Conservation (phyloP, 768 basidiomycete species). For the Tylopilus rubrobrunneus region DNA sequence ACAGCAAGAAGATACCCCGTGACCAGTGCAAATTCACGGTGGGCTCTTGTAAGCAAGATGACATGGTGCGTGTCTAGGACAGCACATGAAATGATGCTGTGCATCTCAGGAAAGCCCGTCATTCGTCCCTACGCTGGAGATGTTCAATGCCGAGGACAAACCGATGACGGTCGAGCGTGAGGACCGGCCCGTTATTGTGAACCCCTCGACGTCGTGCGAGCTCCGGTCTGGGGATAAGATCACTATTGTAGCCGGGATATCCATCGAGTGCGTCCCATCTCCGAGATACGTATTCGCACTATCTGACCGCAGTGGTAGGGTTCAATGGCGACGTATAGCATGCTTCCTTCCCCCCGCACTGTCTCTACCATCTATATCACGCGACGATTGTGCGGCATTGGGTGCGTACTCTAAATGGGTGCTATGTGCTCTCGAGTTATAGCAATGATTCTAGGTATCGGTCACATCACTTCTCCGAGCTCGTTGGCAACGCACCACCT, state of each 20-base stretch:
- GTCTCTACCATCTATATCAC: conserved; percentile 34
- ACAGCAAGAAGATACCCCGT: conserved; percentile 61
- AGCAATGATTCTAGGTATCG: conserved; percentile 40
- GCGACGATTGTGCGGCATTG: conserved; percentile 45
- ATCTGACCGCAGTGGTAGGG: conserved; percentile 30
- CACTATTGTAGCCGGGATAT: conserved; percentile 39
- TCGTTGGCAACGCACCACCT: conserved; percentile 63
- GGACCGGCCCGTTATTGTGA: conserved; percentile 31
- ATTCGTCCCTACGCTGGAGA: conserved; percentile 44
- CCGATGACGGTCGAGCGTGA: conserved; percentile 39
- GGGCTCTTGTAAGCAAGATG: conserved; percentile 44
- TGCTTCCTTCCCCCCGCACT: conserved; percentile 42
- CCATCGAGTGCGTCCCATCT: conserved; percentile 41
- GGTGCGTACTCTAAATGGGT: conserved; percentile 38
- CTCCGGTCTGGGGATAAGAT: conserved; percentile 56
- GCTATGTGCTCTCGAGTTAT: neutral
- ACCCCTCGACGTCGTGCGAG: conserved; percentile 35
- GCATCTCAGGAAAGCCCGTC: conserved; percentile 44
- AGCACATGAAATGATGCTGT: neutral
- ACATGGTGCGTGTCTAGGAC: conserved; percentile 47
- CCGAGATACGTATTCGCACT: neutral
- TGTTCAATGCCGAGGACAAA: conserved; percentile 48
- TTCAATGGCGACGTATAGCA: conserved; percentile 49
- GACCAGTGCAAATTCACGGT: conserved; percentile 59
- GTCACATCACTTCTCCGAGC: conserved; percentile 43